phyloP scores from a whole-genome alignment of 2,329 filamentous ascomycete genomes.

The Furcasterigmium sp. region DNA sequence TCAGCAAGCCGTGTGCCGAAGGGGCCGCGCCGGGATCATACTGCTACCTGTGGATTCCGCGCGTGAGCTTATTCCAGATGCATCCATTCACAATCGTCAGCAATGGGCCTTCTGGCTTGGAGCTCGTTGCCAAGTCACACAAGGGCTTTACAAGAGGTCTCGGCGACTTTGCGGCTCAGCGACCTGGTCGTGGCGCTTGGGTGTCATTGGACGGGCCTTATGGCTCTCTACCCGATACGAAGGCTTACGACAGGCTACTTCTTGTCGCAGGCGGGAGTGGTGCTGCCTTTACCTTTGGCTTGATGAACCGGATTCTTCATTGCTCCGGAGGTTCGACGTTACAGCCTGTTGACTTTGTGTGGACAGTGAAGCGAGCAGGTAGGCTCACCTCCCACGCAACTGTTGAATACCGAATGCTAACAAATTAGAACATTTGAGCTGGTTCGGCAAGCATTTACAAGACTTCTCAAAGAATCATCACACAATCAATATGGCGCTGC shows the following conservation, averaged over 20 bases:
- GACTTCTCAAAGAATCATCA: neutral
- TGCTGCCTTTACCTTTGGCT: slow-evolving; percentile 17
- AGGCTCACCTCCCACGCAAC: neutral
- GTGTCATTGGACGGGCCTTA: slow-evolving; percentile 50
- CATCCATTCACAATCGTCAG: slow-evolving; percentile 52
- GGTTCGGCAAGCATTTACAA: neutral
- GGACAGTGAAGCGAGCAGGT: slow-evolving; percentile 3
- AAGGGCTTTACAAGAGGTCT: slow-evolving; percentile 47
- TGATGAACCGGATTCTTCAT: slow-evolving; percentile 3
- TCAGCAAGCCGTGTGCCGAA: slow-evolving; percentile 33
- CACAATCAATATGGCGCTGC: neutral
- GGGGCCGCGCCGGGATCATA: slow-evolving; percentile 26
- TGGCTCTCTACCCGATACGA: slow-evolving; percentile 41
- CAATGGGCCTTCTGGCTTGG: slow-evolving; percentile 30
- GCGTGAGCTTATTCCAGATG: slow-evolving; percentile 42
- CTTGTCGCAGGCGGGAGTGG: slow-evolving; percentile 17
- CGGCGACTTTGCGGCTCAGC: slow-evolving; percentile 33
- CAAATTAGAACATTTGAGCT: neutral
- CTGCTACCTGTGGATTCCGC: slow-evolving; percentile 51
- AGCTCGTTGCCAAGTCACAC: slow-evolving; percentile 45
- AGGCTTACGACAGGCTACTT: slow-evolving; percentile 12
- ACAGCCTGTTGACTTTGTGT: slow-evolving; percentile 3
- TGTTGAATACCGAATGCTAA: neutral
- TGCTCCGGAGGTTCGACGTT: neutral
- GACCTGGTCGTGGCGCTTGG: slow-evolving; percentile 32